phyloP scores from a whole-genome alignment of 2,329 filamentous ascomycete genomes.

The Aspergillus ustus region DNA sequence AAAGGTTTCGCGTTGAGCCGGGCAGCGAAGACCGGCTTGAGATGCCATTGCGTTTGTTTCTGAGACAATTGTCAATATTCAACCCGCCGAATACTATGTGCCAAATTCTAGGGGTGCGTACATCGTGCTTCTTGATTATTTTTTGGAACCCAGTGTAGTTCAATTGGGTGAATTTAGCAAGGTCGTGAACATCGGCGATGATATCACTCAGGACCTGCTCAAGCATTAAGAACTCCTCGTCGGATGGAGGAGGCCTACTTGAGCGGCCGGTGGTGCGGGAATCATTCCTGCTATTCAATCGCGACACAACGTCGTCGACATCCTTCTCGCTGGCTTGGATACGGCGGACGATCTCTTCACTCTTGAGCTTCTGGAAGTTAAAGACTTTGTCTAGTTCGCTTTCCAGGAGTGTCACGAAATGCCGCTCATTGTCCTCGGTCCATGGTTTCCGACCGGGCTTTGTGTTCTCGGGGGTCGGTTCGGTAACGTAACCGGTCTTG shows the following conservation, averaged over 20 bases:
- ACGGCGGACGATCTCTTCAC: slow-evolving; percentile 89
- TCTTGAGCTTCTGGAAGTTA: slow-evolving; percentile 96
- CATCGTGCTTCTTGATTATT: slow-evolving; percentile 99
- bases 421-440: slow-evolving; percentile 89
- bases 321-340: slow-evolving; percentile 88
- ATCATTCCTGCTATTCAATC: slow-evolving; percentile 64
- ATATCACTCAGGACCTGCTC: slow-evolving; percentile 97
- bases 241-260: slow-evolving; percentile 60
- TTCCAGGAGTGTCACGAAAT: slow-evolving; percentile 86
- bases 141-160: slow-evolving; percentile 99
- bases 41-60: slow-evolving; percentile 93
- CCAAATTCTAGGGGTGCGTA: slow-evolving; percentile 50
- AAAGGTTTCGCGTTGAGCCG: slow-evolving; percentile 95
- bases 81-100: background rate
- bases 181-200: slow-evolving; percentile 96
- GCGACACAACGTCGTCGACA: slow-evolving; percentile 82
- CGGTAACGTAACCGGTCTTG: slow-evolving; percentile 69
- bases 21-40: slow-evolving; percentile 94
- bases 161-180: slow-evolving; percentile 96
- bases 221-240: slow-evolving; percentile 91
- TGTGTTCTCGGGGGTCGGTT: slow-evolving; percentile 51
- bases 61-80: slow-evolving; percentile 40
- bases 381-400: slow-evolving; percentile 96
- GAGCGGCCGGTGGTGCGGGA: slow-evolving; percentile 38
- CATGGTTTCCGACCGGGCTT: slow-evolving; percentile 67